Evolutionary conservation across 371 early-diverging fungal genomes (phyloP).

Genomic region (Thermomucor indicae-seudaticae): DNA sequence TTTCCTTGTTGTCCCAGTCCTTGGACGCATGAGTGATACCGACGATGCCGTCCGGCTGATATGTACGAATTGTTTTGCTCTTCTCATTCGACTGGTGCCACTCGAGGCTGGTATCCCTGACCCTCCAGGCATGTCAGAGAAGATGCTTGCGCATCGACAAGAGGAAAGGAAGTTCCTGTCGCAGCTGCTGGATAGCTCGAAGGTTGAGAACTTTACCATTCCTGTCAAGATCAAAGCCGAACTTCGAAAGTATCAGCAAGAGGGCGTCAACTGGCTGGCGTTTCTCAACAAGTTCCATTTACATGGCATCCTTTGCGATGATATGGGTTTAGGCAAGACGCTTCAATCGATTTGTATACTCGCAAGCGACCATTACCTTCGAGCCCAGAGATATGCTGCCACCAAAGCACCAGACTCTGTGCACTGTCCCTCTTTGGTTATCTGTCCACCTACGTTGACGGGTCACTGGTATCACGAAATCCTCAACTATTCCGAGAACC

Average conservation of each 20-base stretch:
- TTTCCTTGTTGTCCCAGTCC: conserved; percentile 93
- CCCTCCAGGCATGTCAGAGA: conserved; percentile 80
- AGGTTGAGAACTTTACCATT: conserved; percentile 82
- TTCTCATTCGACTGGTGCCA: conserved; percentile 91
- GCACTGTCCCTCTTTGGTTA: conserved; percentile 85
- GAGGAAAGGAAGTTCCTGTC: conserved; percentile 88
- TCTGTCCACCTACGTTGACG: conserved; percentile 96
- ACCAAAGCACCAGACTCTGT: conserved; percentile 65
- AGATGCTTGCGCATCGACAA: conserved; percentile 73
- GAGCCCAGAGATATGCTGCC: conserved; percentile 55
- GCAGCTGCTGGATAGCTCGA: conserved; percentile 86
- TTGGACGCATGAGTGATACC: conserved; percentile 96
- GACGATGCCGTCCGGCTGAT: conserved; percentile 86
- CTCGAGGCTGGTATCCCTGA: conserved; percentile 89
- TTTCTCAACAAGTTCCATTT: conserved; percentile 94
- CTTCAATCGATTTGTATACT: conserved; percentile 96
- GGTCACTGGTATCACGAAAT: conserved; percentile 99
- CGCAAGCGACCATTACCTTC: conserved; percentile 81
- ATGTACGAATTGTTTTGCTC: conserved; percentile 91
- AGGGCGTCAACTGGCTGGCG: conserved; percentile 98
- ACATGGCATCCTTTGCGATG: conserved; percentile 98
- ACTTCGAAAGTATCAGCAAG: conserved; percentile 93
- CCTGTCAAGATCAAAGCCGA: conserved; percentile 91
- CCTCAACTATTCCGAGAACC: conserved; percentile 67
- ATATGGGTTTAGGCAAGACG: conserved; percentile 99